phyloP scores from a whole-genome alignment of 2,329 filamentous ascomycete genomes.

The Alternaria ethzedia region DNA sequence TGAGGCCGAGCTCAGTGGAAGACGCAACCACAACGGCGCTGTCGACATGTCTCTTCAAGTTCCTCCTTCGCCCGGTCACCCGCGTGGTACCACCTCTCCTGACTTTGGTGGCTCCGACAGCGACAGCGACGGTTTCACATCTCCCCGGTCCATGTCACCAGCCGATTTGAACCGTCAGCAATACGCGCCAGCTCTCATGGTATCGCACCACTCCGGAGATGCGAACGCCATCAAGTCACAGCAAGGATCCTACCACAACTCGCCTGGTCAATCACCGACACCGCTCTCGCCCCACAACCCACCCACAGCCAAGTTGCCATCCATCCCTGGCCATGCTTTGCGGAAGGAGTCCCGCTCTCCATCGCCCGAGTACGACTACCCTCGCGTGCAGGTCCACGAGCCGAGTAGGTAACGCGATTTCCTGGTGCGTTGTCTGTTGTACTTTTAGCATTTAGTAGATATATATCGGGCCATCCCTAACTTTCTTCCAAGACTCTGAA shows the following conservation, averaged over 20 bases:
- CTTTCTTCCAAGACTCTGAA: slow-evolving; percentile 30
- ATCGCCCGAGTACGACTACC: slow-evolving; percentile 24
- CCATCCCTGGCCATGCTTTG: slow-evolving; percentile 29
- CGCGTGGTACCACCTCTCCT: slow-evolving; percentile 23
- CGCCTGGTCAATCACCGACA: slow-evolving; percentile 29
- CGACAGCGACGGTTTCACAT: slow-evolving; percentile 29
- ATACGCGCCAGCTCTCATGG: slow-evolving; percentile 34
- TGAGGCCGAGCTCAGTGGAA: slow-evolving; percentile 46
- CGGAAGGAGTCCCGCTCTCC: slow-evolving; percentile 30
- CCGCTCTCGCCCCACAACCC: slow-evolving; percentile 33
- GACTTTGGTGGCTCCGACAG: slow-evolving; percentile 39
- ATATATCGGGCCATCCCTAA: slow-evolving; percentile 32
- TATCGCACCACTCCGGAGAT: slow-evolving; percentile 32
- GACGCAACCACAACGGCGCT: slow-evolving; percentile 40
- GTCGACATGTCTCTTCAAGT: slow-evolving; percentile 46
- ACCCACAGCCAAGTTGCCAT: slow-evolving; percentile 34
- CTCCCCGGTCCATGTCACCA: slow-evolving; percentile 34
- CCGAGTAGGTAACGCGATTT: slow-evolving; percentile 42
- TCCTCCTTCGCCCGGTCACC: slow-evolving; percentile 39
- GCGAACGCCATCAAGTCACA: slow-evolving; percentile 28
- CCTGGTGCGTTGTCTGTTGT: slow-evolving; percentile 32
- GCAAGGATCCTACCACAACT: slow-evolving; percentile 38
- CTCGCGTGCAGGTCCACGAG: slow-evolving; percentile 27
- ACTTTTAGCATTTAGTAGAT: slow-evolving; percentile 36
- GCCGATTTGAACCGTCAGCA: slow-evolving; percentile 31